phyloP scores from a whole-genome alignment of 2,329 filamentous ascomycete genomes.

The Eurotiales sp. region DNA sequence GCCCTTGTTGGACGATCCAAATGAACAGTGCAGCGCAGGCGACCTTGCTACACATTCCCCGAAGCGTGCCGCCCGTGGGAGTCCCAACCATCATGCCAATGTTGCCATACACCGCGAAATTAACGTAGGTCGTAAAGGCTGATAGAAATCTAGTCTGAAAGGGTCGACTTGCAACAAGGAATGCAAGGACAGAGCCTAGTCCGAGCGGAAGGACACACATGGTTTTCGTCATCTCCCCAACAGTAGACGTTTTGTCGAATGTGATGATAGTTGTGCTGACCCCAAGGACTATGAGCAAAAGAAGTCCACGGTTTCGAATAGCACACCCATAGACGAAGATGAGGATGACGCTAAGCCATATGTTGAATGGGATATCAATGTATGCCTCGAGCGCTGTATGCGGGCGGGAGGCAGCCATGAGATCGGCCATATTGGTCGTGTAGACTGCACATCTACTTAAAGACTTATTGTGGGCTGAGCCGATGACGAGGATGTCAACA shows the following conservation, averaged over 20 bases:
- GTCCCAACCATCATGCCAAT: slow-evolving; percentile 22
- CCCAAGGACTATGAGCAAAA: background rate
- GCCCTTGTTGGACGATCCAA: slow-evolving; percentile 10
- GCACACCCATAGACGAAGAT: slow-evolving; percentile 20
- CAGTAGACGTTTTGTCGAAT: slow-evolving; percentile 1
- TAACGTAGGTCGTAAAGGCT: slow-evolving; percentile 21
- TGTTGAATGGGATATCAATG: slow-evolving; percentile 22
- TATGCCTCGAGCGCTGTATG: slow-evolving; percentile 14
- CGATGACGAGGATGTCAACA: too few relatives aligned
- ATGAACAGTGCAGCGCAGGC: slow-evolving; percentile 1
- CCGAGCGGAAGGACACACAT: background rate
- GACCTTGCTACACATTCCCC: slow-evolving; percentile 19
- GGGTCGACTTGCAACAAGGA: slow-evolving; percentile 15
- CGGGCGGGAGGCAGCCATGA: background rate
- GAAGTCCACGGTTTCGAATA: slow-evolving; percentile 17
- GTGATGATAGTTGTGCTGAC: background rate
- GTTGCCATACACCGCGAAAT: slow-evolving; percentile 23
- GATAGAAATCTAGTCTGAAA: slow-evolving; percentile 20
- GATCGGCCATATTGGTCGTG: too few relatives aligned
- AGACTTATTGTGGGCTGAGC: too few relatives aligned
- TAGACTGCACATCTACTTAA: too few relatives aligned
- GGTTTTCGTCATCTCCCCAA: background rate
- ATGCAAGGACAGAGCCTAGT: background rate
- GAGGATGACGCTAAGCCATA: slow-evolving; percentile 21
- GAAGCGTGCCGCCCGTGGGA: slow-evolving; percentile 20